Evolutionary conservation across 192 early-diverging fungal genomes (phyloP), one percentile per base, ranked within the genome.

Genomic region (Mortierella hygrophila): DNA sequence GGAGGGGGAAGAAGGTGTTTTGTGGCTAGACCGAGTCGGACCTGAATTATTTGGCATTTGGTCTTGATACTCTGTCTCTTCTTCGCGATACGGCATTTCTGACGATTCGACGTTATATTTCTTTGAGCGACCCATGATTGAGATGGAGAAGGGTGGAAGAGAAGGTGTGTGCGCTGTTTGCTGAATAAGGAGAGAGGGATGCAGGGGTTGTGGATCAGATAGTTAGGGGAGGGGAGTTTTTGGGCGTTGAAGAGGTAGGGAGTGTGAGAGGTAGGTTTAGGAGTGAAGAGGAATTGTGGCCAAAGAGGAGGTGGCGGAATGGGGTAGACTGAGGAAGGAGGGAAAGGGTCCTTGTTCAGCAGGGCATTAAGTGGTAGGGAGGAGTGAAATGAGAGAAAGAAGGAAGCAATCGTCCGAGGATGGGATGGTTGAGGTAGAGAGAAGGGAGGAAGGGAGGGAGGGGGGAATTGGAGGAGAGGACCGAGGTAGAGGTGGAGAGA

Each of bases 51-150:
- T 42, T 44, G 38, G 55, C 9, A 52, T 8, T 20, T 68, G 78
- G 71, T 82, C 81, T 37, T 82, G 81, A 69, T 82, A 82, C 1
- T 82, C 81, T 6, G 76, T 82, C 40, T 82, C 81, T 10, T 49
- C 63, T 0, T 71, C 80, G 21, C 54, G 47, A 29, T 82, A 82
- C 8, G 75, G 76, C 8, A 76, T 13, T 4, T 11, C 60, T 16
- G 57, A 42, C 16, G 40, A 71, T 0, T 71, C 60, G 13, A 65
- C 4, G 11, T 65, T 29, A 29, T 65, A 15, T 26, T 65, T 65
- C 26, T 65, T 35, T 15, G 29, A 65, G 29, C 3, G n/a, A 29
- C 26, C 26, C 60, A 65, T 65, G n/a, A 32, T 32, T 2, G 60
- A 65, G n/a, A 4, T 23, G 29, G 55, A 26, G 23, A 32, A 32